Base-by-base conservation (phyloP, 805 yeast genomes). In the Saccharomyces mikatae region DNA sequence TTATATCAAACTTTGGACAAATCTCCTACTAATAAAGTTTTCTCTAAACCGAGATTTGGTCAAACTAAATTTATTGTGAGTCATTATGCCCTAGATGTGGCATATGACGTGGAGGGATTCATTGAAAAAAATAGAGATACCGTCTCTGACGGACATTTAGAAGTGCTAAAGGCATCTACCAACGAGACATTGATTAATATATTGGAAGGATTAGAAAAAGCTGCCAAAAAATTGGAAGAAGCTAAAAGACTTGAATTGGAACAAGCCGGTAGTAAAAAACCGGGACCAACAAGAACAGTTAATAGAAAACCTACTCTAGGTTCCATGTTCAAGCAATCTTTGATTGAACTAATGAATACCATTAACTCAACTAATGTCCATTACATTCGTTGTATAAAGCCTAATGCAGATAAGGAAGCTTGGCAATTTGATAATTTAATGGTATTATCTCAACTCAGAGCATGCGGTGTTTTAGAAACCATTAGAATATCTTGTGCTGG, bases 401-500 rank as follows among this genome's bases (percentile, higher is more conserved):
- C 99, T 5, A 92, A 92, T 70, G 97, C 90, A 65, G 84, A 83
- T 59, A 92, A 94, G 71, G 85, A 82, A 57, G 96, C 98, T 1
- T 92, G 99, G 98, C 86, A 84, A 69, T 92, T 92, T 71, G 96
- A 90, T 66, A 89, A 96, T 14, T 79, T 90, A 47, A 91, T 92
- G 97, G 98, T 92, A 13, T 77, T 94, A 57, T 86, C 96, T 5
- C 99, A 92, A 72, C 78, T 92, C 58, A 82, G 99, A 69, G 99
- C 99, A 5, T 92, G 99, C 77, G 99, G 99, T 86, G 98, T 92
- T 49, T 77, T 92, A 62, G 99, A 94, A 70, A 94, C 99, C 1
- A 92, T 92, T 67, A 78, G 96, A 65, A 92, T 92, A 49, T 91
- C 97, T 1, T 91, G 97, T 74, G 97, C 96, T 51, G 99, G 99